Conservation (phyloP, 495 filamentous ascomycete genomes). For the Xylaria intraflava region DNA sequence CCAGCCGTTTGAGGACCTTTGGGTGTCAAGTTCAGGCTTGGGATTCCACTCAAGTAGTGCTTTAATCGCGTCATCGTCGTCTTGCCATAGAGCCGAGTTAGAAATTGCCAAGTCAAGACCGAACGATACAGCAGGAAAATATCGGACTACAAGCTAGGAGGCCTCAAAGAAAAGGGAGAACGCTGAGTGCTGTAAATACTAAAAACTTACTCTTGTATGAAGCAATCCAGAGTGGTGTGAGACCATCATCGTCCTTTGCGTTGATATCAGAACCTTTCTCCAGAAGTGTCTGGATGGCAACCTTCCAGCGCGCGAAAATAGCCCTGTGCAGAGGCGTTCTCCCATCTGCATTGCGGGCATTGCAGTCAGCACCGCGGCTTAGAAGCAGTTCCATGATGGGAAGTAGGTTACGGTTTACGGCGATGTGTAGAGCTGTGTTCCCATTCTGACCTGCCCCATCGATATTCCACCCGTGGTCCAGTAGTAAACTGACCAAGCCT, state of each 20-base stretch:
- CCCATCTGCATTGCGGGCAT: slow-evolving; percentile 19
- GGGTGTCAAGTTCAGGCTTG: not conserved
- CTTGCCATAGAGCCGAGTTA: not conserved
- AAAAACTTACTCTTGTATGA: not conserved
- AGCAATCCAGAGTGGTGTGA: not conserved
- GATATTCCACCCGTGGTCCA: slow-evolving; percentile 11
- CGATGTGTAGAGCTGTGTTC: slow-evolving; percentile 8
- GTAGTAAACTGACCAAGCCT: slow-evolving; percentile 12
- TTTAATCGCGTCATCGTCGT: not conserved
- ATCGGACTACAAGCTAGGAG: no score
- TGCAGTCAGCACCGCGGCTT: not conserved
- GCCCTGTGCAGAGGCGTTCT: slow-evolving; percentile 25
- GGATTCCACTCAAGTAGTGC: not conserved
- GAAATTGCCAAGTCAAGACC: no score
- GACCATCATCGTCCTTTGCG: not conserved
- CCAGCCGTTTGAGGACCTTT: not conserved
- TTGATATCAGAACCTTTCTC: not conserved
- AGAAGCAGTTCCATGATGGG: not conserved
- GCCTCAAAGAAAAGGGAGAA: not conserved
- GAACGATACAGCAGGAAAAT: no score
- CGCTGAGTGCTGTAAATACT: not conserved
- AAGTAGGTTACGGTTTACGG: slow-evolving; percentile 18
- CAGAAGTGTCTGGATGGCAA: not conserved
- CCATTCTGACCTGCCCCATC: slow-evolving; percentile 7
- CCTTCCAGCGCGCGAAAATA: slow-evolving; percentile 3